Conservation (phyloP, 1,139 yeast genomes). For the Kazachstania sp. region DNA sequence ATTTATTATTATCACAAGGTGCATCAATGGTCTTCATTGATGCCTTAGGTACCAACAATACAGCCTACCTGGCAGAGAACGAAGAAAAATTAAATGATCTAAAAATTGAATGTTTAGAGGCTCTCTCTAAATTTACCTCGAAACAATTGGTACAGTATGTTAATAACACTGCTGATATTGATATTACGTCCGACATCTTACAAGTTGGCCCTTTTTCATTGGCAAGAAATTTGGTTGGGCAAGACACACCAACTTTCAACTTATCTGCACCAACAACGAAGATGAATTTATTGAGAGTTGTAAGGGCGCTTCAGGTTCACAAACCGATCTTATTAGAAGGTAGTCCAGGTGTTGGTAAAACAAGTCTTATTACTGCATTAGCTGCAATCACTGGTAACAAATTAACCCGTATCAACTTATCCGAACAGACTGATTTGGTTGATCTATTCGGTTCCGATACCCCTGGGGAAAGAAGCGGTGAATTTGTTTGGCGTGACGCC, state of each 20-base stretch:
- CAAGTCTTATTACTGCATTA: conserved; percentile 81
- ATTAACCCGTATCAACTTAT: conserved; percentile 81
- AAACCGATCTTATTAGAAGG: conserved; percentile 94
- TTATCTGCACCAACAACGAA: conserved; percentile 90
- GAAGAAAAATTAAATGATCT: conserved; percentile 43
- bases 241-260: conserved; percentile 43
- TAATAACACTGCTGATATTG: conserved; percentile 26
- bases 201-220: conserved; percentile 47
- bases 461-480: conserved; percentile 88
- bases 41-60: conserved; percentile 82
- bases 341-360: conserved; percentile 98
- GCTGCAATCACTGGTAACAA: conserved; percentile 73
- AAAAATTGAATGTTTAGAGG: conserved; percentile 49
- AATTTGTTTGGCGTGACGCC: conserved; percentile 95
- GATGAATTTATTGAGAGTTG: conserved; percentile 75
- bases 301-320: conserved; percentile 83
- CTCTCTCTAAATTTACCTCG: conserved; percentile 42
- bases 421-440: conserved; percentile 93
- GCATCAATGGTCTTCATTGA: conserved; percentile 94
- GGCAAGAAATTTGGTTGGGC: conserved; percentile 29
- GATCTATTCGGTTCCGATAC: conserved; percentile 96
- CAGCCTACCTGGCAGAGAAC: conserved; percentile 72
- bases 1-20: conserved; percentile 63
- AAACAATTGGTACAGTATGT: conserved; percentile 37
- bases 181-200: conserved; percentile 31